Evolutionary conservation across 2,329 filamentous ascomycete species (phyloP).

Genomic region (Fusarium sambucinum): DNA sequence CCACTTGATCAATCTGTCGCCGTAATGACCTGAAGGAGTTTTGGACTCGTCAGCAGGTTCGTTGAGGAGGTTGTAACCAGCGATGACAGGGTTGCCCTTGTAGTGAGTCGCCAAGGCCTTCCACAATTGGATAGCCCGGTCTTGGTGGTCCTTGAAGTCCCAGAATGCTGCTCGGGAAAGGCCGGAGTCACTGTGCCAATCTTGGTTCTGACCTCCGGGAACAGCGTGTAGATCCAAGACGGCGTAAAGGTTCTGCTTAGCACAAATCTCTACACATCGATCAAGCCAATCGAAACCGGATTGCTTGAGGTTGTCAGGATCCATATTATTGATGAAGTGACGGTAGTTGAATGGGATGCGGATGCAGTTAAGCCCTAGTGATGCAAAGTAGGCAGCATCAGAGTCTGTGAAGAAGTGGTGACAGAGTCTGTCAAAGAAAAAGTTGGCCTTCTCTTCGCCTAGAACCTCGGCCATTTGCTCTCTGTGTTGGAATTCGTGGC

Average conservation of each 20-base stretch:
- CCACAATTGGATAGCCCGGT: constrained; percentile 60
- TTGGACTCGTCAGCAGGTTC: constrained; percentile 52
- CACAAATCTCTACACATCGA: constrained; percentile 60
- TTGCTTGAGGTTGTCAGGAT: constrained; percentile 61
- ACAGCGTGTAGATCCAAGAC: constrained; percentile 60
- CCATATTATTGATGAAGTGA: constrained; percentile 66
- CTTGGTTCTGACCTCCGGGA: constrained; percentile 61
- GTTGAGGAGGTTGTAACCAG: constrained; percentile 56
- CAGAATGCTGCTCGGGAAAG: constrained; percentile 58
- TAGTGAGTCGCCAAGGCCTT: constrained; percentile 57
- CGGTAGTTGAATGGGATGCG: constrained; percentile 72
- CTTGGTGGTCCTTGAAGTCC: constrained; percentile 61
- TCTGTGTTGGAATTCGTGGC: constrained; percentile 68
- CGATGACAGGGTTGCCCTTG: constrained; percentile 56
- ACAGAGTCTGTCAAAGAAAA: constrained; percentile 69
- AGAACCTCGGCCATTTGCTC: constrained; percentile 65
- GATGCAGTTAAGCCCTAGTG: constrained; percentile 67
- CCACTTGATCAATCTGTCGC: constrained; percentile 53
- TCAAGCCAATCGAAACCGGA: constrained; percentile 64
- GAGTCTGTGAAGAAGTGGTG: constrained; percentile 70
- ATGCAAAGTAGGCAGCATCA: constrained; percentile 69
- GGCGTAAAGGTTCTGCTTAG: constrained; percentile 57
- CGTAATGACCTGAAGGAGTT: constrained; percentile 33
- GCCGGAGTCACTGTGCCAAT: constrained; percentile 60
- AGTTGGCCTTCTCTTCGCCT: constrained; percentile 67